Evolutionary conservation across 768 basidiomycete species (phyloP).

Genomic region (Naganishia vishniacii): DNA sequence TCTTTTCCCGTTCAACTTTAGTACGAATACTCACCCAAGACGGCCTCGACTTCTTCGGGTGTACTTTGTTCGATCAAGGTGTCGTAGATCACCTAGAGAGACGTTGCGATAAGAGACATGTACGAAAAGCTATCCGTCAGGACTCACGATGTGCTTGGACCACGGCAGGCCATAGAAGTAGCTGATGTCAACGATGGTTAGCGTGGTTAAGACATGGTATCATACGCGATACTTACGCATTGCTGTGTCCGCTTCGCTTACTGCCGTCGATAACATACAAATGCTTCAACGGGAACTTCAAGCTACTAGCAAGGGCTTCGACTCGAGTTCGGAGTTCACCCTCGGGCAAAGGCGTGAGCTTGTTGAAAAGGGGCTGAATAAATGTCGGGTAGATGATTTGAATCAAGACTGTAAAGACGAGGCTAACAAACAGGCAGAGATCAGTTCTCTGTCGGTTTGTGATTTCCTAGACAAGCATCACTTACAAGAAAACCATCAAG

Average conservation of each 20-base stretch:
- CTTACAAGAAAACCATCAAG: conserved; percentile 87
- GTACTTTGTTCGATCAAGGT: conserved; percentile 87
- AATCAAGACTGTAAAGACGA: conserved; percentile 77
- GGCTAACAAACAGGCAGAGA: conserved; percentile 51
- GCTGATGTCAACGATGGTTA: conserved; percentile 43
- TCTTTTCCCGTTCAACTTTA: neutral
- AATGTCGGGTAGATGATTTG: conserved; percentile 50
- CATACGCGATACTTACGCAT: conserved; percentile 57
- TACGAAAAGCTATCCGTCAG: neutral
- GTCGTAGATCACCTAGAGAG: conserved; percentile 68
- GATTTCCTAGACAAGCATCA: conserved; percentile 25
- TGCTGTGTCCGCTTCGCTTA: conserved; percentile 89
- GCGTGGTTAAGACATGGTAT: neutral
- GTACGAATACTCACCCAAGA: conserved; percentile 57
- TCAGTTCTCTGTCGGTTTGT: neutral
- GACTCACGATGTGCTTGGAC: conserved; percentile 55
- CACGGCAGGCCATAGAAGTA: conserved; percentile 97
- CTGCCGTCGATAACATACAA: conserved; percentile 96
- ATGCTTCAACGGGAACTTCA: conserved; percentile 89
- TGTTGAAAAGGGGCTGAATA: conserved; percentile 94
- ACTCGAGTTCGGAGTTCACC: conserved; percentile 74
- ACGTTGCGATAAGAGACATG: neutral
- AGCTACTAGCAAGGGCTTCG: conserved; percentile 67
- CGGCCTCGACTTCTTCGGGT: conserved; percentile 90
- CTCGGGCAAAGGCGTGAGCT: conserved; percentile 73